Percentiles rank a stretch among this genome's conserved stretches.
phyloP scores from a whole-genome alignment of 257 asterid genomes.

The Osmanthus fragrans region DNA sequence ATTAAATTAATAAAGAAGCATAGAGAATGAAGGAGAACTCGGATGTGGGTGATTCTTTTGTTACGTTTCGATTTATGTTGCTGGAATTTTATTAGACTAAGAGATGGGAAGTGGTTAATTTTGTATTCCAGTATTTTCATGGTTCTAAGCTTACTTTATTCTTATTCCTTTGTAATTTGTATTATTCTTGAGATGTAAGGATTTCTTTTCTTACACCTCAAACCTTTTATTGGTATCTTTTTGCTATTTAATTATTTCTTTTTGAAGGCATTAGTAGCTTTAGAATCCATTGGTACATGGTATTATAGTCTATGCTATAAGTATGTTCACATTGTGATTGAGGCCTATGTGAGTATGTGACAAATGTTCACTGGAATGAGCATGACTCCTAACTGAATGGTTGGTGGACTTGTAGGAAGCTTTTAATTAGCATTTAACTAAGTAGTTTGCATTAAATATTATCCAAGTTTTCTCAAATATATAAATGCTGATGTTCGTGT shows the following conservation, averaged over 20 bases:
- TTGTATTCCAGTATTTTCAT: not conserved
- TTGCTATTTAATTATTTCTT: conserved; percentile 10
- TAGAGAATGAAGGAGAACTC: conserved; percentile 22
- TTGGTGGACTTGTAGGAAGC: not conserved
- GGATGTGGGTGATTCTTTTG: conserved; percentile 28
- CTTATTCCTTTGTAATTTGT: conserved; percentile 21
- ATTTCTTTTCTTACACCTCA: conserved; percentile 21
- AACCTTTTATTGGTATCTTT: conserved; percentile 22
- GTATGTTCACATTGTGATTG: not conserved
- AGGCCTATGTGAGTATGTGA: not conserved
- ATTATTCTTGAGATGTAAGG: conserved; percentile 22
- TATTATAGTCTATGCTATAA: not conserved
- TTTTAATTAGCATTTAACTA: not conserved
- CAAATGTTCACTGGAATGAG: not conserved
- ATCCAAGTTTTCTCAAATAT: not conserved
- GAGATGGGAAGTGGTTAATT: not conserved
- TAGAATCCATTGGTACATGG: not conserved
- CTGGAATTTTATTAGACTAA: not conserved
- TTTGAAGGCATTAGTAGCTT: not conserved
- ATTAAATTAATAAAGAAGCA: conserved; percentile 15
- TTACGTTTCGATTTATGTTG: conserved; percentile 21
- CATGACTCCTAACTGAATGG: too few species aligned
- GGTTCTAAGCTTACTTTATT: conserved; percentile 3
- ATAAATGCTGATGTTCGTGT: not conserved
- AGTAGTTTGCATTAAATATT: not conserved